These are phyloP conservation scores for Scenedesmus sp. DNA, from an alignment of 163 green algal genomes.

Conservation along the genomic window DNA sequence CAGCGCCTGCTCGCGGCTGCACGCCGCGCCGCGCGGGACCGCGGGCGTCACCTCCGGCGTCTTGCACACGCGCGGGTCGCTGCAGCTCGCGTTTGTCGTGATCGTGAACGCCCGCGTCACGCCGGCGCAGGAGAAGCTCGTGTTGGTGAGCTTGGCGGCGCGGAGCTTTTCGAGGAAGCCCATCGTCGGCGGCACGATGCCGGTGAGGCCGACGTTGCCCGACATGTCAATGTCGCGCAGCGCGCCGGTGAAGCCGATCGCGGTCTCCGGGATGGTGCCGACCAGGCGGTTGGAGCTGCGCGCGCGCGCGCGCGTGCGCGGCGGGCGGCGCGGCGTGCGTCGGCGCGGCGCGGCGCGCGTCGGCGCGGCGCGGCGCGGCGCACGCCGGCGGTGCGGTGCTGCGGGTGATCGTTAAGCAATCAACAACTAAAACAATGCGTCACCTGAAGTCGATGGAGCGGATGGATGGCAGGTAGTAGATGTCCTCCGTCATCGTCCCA, in stretches of 20 bases:
- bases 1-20: conserved; percentile 11
- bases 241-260: background rate
- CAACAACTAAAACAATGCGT: no score
- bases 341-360: no score
- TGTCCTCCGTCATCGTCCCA: conserved; percentile 1
- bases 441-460: background rate
- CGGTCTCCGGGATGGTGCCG: background rate
- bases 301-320: no score
- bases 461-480: conserved; percentile 1
- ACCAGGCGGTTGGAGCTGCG: conserved; percentile 1
- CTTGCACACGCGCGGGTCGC: background rate
- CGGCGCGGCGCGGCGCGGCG: no score
- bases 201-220: conserved; percentile 7
- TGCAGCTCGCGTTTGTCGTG: background rate
- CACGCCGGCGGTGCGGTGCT: no score
- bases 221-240: background rate
- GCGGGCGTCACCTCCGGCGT: background rate
- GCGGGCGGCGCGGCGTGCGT: no score
- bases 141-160: background rate
- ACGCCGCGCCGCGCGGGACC: background rate
- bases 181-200: background rate
- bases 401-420: no score
- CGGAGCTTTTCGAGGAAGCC: background rate
- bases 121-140: conserved; percentile 14
- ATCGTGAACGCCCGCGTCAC: background rate